Base-by-base conservation (phyloP, 768 basidiomycete genomes). In the Boletus pseudopeckii region DNA sequence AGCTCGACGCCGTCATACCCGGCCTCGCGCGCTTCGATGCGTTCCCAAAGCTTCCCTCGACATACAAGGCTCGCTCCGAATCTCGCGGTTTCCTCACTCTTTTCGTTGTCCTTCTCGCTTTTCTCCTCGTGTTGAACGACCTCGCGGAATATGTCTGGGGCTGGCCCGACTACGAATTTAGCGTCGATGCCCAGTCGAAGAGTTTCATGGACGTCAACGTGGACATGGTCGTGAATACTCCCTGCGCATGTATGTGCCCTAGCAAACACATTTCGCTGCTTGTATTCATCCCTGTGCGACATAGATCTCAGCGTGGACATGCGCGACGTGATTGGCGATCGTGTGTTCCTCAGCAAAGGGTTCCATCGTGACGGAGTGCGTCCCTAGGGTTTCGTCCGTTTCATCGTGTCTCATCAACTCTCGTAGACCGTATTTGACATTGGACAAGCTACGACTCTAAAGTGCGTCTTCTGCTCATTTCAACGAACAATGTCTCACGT, bases 111-210 rank as follows among this genome's bases (percentile, higher is more conserved):
- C 59, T 87, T 41, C 58, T 92, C 42, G 83, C 88, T 11, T 71
- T 90, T 48, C 60, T 93, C 24, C 80, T 96, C 18, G 80, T 94
- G 52, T 77, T 92, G 55, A 95, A 96, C 61, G 95, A 98, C 64
- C 71, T 95, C 40, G 85, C 85, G 45, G 95, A 98, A 67, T 98
- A 83, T 64, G 73, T 98, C 33, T 98, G 90, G 82, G 96, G 96
- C 41, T 95, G 93, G 82, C 88, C 91, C 7, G 88, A 91, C 65
- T 86, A 86, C 61, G 85, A 88, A 65, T 99, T 98, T 71, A 86
- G 83, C 58, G 86, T 99, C 48, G 95, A 98, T 66, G 71, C 71
- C 32, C 78, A 81, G 51, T 72, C 77, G 34, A 71, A 71, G 11
- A 82, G 79, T 56, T 84, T 76, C 48, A 75, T 99, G 77, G 82